Conservation (phyloP, 345 rosid species). For the Boechera retrofracta region DNA sequence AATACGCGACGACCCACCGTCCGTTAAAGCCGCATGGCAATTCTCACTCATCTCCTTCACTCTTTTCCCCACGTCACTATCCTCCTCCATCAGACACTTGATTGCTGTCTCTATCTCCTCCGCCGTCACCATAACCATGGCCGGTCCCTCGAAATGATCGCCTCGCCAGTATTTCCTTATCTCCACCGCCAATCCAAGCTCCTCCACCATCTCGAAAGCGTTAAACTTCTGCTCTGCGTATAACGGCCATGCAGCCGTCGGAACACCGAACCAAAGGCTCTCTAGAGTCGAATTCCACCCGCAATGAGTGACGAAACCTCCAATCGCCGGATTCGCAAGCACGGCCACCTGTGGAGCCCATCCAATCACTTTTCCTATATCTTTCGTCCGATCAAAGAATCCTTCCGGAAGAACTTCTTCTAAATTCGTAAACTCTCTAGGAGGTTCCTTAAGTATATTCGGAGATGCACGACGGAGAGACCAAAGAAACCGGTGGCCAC, state of each 20-base stretch:
- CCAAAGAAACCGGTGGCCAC: conserved; percentile 57
- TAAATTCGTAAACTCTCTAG: conserved; percentile 26
- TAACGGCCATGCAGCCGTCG: conserved; percentile 58
- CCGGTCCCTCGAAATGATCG: neutral
- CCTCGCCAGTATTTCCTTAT: conserved; percentile 46
- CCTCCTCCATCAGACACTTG: conserved; percentile 45
- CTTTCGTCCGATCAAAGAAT: conserved; percentile 48
- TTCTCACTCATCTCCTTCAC: conserved; percentile 44
- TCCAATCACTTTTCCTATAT: conserved; percentile 50
- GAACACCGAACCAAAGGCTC: conserved; percentile 63
- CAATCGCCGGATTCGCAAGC: conserved; percentile 49
- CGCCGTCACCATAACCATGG: conserved; percentile 20
- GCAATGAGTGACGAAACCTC: conserved; percentile 62
- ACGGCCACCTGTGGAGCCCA: conserved; percentile 62
- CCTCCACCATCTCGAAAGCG: conserved; percentile 54
- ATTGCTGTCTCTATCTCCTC: conserved; percentile 51
- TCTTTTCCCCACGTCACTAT: conserved; percentile 41
- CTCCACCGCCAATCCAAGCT: conserved; percentile 53
- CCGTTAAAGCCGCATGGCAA: conserved; percentile 42
- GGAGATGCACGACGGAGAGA: conserved; percentile 49
- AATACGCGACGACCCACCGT: conserved; percentile 49
- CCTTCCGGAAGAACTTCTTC: conserved; percentile 52
- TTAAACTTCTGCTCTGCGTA: conserved; percentile 62
- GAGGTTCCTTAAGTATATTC: conserved; percentile 20
- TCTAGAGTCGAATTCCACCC: conserved; percentile 71